A percentile compares a stretch with the other conserved stretches of the same genome.
Evolutionary conservation across 1,284 basidiomycete species (phyloP).

Genomic region (Papiliotrema terrestris): DNA sequence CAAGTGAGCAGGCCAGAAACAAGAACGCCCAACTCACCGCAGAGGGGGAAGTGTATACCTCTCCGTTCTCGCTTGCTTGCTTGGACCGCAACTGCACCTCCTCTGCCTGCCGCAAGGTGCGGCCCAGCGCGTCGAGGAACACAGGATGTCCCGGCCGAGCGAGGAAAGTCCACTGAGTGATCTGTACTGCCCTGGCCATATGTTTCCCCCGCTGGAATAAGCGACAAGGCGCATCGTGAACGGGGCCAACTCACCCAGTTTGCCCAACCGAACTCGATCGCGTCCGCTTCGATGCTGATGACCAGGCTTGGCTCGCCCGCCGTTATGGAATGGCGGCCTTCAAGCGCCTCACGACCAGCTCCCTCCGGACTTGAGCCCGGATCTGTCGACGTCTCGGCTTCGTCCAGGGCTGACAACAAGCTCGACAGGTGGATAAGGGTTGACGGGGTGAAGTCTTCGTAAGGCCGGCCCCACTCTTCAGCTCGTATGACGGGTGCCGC

Average conservation of each 20-base stretch:
- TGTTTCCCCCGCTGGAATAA: conserved; percentile 21
- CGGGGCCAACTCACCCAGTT: conserved; percentile 20
- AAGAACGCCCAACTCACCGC: conserved; percentile 18
- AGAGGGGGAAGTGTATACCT: conserved; percentile 24
- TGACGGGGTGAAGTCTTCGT: conserved; percentile 25
- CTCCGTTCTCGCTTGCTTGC: conserved; percentile 18
- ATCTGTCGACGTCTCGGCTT: conserved; percentile 1
- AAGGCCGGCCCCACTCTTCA: conserved; percentile 33
- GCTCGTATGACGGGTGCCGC: conserved; percentile 35
- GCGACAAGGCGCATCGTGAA: not conserved
- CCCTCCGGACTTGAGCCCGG: not conserved
- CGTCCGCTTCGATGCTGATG: conserved; percentile 35
- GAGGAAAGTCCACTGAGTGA: conserved; percentile 43
- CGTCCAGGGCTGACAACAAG: conserved; percentile 11
- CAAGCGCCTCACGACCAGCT: not conserved
- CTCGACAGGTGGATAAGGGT: conserved; percentile 29
- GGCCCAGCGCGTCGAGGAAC: conserved; percentile 34
- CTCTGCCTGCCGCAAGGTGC: conserved; percentile 28
- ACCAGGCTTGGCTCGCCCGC: conserved; percentile 20
- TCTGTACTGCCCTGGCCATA: conserved; percentile 33
- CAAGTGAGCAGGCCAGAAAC: not conserved
- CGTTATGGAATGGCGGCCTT: not conserved
- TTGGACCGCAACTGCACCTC: conserved; percentile 14
- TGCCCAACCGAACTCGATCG: conserved; percentile 35
- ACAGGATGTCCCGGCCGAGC: conserved; percentile 41